phyloP scores from a whole-genome alignment of 2,329 filamentous ascomycete genomes.

The Cercospora sesami region DNA sequence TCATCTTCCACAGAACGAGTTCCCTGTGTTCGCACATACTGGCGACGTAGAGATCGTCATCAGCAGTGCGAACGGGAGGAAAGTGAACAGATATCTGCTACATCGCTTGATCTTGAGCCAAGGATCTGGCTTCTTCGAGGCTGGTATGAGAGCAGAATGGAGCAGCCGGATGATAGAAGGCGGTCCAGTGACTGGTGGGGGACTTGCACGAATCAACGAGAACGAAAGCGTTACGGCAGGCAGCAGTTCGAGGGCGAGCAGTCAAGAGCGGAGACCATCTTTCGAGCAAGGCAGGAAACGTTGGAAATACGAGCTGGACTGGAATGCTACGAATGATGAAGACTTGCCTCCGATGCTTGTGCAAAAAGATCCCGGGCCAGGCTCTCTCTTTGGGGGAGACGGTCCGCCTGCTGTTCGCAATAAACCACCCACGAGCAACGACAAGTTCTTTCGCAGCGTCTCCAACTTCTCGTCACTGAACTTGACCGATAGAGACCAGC shows the following conservation, averaged over 20 bases:
- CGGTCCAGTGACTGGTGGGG: constrained; percentile 13
- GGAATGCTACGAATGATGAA: constrained; percentile 64
- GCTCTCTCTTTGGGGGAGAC: constrained; percentile 35
- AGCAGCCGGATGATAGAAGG: constrained; percentile 27
- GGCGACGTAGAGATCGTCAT: constrained; percentile 92
- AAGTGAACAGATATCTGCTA: constrained; percentile 81
- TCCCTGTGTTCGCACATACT: constrained; percentile 83
- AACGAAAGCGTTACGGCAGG: constrained; percentile 33
- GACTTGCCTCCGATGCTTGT: constrained; percentile 81
- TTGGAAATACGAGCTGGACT: constrained; percentile 89
- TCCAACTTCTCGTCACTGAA: constrained; percentile 68
- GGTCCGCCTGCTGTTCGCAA: constrained; percentile 57
- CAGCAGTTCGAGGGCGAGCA: constrained; percentile 42
- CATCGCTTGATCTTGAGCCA: constrained; percentile 84
- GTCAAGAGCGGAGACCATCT: constrained; percentile 39
- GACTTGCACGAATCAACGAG: constrained; percentile 32
- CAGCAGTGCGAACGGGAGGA: constrained; percentile 58
- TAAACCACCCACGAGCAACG: constrained; percentile 63
- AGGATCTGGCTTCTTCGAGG: constrained; percentile 92
- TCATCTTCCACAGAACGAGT: constrained; percentile 79
- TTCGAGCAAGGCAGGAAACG: constrained; percentile 54
- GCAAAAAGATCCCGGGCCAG: constrained; percentile 62
- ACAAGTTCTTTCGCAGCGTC: constrained; percentile 82
- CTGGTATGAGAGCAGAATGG: constrained; percentile 49
- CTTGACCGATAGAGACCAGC: constrained; percentile 47